Conservation (phyloP, 495 filamentous ascomycete genomes). For the Penicillium fimorum region DNA sequence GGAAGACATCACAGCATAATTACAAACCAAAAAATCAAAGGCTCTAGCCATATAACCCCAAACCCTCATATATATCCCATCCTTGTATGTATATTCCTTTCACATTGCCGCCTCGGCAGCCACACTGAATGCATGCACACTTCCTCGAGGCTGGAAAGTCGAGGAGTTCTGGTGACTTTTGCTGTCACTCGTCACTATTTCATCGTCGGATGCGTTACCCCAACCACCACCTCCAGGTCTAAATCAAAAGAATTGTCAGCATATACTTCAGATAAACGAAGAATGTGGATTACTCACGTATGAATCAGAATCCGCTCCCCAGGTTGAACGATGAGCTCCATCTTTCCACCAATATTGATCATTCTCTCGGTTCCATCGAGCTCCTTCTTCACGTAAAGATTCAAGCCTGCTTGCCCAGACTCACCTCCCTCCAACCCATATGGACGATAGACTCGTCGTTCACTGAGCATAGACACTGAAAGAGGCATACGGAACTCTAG, state of each 20-base stretch:
- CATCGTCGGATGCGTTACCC: constrained; percentile 13
- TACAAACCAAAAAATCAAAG: no score
- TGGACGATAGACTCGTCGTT: constrained; percentile 77
- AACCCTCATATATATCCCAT: no score
- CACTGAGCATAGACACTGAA: constrained; percentile 78
- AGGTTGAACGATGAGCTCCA: constrained; percentile 23
- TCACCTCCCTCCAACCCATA: constrained; percentile 77
- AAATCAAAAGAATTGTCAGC: constrained; percentile 2
- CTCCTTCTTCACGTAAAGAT: constrained; percentile 24
- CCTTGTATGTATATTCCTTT: neutral
- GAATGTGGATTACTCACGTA: constrained; percentile 14
- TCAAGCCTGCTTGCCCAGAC: constrained; percentile 25
- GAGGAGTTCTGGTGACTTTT: neutral
- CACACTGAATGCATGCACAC: constrained; percentile 19
- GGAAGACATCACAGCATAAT: no score
- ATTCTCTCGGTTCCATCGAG: constrained; percentile 17
- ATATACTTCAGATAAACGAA: neutral
- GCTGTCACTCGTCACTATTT: neutral
- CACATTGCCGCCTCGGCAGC: constrained; percentile 16
- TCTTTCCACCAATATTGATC: constrained; percentile 29
- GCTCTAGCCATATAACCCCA: no score
- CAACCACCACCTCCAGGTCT: constrained; percentile 29
- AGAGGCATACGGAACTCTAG: constrained; percentile 49
- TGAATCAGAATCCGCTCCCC: constrained; percentile 24
- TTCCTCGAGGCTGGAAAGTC: constrained; percentile 19